Evolutionary conservation across 208 protist genomes (phyloP).

Genomic region (Polymyxa betae): DNA sequence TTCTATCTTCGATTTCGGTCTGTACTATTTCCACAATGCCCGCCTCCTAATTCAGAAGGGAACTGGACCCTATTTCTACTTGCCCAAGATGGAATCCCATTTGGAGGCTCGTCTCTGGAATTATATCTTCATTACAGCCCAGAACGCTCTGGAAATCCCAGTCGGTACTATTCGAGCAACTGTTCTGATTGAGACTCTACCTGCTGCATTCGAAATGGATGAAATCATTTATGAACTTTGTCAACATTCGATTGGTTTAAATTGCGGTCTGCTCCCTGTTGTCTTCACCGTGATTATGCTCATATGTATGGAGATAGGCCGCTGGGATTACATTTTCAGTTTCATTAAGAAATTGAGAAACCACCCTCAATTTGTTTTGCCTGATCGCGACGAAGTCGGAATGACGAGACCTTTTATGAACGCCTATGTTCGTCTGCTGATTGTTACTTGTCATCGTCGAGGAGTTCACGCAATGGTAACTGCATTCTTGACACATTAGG

Average conservation of each 20-base stretch:
- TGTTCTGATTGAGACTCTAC: slow-evolving; percentile 73
- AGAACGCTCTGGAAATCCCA: slow-evolving; percentile 64
- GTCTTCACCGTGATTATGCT: neutral
- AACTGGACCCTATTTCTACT: slow-evolving; percentile 73
- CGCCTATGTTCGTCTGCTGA: slow-evolving; percentile 72
- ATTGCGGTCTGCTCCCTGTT: slow-evolving; percentile 68
- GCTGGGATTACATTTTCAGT: slow-evolving; percentile 79
- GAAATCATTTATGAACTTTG: slow-evolving; percentile 74
- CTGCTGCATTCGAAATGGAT: slow-evolving; percentile 75
- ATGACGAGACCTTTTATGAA: slow-evolving; percentile 77
- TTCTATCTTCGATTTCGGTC: slow-evolving; percentile 76
- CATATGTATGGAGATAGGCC: neutral
- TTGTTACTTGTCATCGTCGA: slow-evolving; percentile 74
- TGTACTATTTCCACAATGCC: slow-evolving; percentile 76
- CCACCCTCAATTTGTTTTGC: slow-evolving; percentile 65
- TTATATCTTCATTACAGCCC: slow-evolving; percentile 68
- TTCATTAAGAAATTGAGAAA: slow-evolving; percentile 74
- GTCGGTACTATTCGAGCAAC: slow-evolving; percentile 72
- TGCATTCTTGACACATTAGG: neutral
- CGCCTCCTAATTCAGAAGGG: slow-evolving; percentile 51
- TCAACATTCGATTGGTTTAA: slow-evolving; percentile 73
- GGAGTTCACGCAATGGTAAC: slow-evolving; percentile 74
- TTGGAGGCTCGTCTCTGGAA: slow-evolving; percentile 73
- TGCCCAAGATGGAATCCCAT: slow-evolving; percentile 73
- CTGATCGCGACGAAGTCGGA: slow-evolving; percentile 66